Percentiles rank a stretch among this genome's conserved stretches.
Conservation (phyloP, 1,284 basidiomycete species). For the Cutaneotrichosporon arboriforme region DNA sequence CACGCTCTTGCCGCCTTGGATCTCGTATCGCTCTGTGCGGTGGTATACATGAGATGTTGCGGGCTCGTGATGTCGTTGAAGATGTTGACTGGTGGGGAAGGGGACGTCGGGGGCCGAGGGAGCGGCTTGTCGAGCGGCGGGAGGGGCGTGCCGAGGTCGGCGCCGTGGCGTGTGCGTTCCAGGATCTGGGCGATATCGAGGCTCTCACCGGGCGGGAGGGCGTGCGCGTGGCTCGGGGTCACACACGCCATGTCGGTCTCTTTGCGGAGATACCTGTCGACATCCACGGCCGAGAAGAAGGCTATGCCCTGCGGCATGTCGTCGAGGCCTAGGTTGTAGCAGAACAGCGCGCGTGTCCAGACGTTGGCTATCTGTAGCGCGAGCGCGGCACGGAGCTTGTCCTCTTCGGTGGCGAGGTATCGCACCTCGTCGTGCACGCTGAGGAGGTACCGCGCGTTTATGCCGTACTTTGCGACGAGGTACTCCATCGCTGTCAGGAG, state of each 20-base stretch:
- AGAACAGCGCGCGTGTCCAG: slow-evolving; percentile 91
- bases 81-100: slow-evolving; percentile 26
- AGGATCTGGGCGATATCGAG: slow-evolving; percentile 68
- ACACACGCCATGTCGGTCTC: slow-evolving; percentile 95
- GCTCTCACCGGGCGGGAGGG: slow-evolving; percentile 79
- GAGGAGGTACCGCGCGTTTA: slow-evolving; percentile 87
- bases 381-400: slow-evolving; percentile 81
- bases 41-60: slow-evolving; percentile 29
- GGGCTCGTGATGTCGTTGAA: slow-evolving; percentile 26
- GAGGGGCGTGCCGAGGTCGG: slow-evolving; percentile 1
- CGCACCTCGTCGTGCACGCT: slow-evolving; percentile 97
- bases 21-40: slow-evolving; percentile 26
- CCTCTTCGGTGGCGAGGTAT: slow-evolving; percentile 83
- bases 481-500: slow-evolving; percentile 94
- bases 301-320: slow-evolving; percentile 90
- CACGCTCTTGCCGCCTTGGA: slow-evolving; percentile 19
- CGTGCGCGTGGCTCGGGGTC: slow-evolving; percentile 81
- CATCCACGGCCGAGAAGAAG: slow-evolving; percentile 95
- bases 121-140: neutral
- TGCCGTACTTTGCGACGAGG: slow-evolving; percentile 72
- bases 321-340: slow-evolving; percentile 89
- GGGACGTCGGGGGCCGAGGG: slow-evolving; percentile 1
- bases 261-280: slow-evolving; percentile 87
- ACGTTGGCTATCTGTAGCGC: slow-evolving; percentile 93
- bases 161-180: slow-evolving; percentile 52